Base-by-base conservation (phyloP, 108 stramenopile genomes). In the Cyclotella atomus region DNA sequence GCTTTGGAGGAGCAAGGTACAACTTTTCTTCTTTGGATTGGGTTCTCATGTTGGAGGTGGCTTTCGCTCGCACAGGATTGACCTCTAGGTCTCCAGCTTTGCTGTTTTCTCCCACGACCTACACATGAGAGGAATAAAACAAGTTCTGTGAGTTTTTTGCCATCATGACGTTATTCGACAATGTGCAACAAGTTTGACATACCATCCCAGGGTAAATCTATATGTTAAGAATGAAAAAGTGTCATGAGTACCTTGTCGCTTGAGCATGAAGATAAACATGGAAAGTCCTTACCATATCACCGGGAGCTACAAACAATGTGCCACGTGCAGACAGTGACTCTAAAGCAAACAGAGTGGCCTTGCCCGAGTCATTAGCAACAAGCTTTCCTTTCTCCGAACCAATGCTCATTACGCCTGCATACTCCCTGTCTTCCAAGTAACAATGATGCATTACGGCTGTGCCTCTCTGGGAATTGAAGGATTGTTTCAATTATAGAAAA, bases 141-240 rank as follows among this genome's bases (percentile, higher is more conserved):
- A n/a, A n/a, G n/a, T n/a, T n/a, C n/a, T n/a, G n/a, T n/a, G n/a
- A n/a, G n/a, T n/a, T n/a, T n/a, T n/a, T n/a, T n/a, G n/a, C n/a
- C n/a, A n/a, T n/a, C n/a, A n/a, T n/a, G n/a, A n/a, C n/a, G n/a
- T n/a, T n/a, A n/a, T n/a, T n/a, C n/a, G n/a, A n/a, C n/a, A n/a
- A n/a, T n/a, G n/a, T n/a, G n/a, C n/a, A n/a, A n/a, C n/a, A n/a
- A n/a, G n/a, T n/a, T n/a, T n/a, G n/a, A n/a, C n/a, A n/a, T 10
- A 99, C 89, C 99, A 98, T 98, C 43, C 98, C 97, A 63, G 92
- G 74, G 75, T 97, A 95, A 8, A 97, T 54, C 68, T 69, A 34
- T 23, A 19, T n/a, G n/a, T 49, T 12, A 10, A 49, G 29, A 57
- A n/a, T n/a, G n/a, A n/a, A n/a, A n/a, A n/a, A n/a, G n/a, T n/a